Evolutionary conservation across 108 stramenopile genomes (phyloP).

Genomic region (Poteriospumella lacustris): DNA sequence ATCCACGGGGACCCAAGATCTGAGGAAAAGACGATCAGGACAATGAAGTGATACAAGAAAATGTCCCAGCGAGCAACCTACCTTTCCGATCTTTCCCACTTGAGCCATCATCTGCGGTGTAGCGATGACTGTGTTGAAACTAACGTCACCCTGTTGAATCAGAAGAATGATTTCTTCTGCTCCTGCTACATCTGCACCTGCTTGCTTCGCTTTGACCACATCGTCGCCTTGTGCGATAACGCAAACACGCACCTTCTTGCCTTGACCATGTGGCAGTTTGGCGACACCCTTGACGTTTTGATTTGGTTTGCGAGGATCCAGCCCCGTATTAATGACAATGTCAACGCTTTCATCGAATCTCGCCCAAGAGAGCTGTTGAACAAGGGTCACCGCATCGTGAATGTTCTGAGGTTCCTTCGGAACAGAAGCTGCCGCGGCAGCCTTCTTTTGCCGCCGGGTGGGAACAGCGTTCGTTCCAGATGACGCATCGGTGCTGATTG

Average conservation of each 20-base stretch:
- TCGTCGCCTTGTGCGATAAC: slow-evolving; percentile 70
- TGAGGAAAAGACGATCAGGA: slow-evolving; percentile 35
- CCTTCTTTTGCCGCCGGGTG: too few relatives aligned
- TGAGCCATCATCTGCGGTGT: slow-evolving; percentile 74
- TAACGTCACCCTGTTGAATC: slow-evolving; percentile 62
- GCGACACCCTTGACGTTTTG: slow-evolving; percentile 77
- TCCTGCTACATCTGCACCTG: slow-evolving; percentile 75
- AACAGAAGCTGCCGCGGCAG: too few relatives aligned
- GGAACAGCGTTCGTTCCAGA: too few relatives aligned
- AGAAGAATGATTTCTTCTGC: slow-evolving; percentile 69
- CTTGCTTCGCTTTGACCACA: slow-evolving; percentile 59
- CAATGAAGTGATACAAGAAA: not conserved
- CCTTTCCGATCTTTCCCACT: slow-evolving; percentile 69
- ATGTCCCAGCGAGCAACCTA: slow-evolving; percentile 30
- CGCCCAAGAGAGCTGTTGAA: too few relatives aligned
- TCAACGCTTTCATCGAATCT: slow-evolving; percentile 68
- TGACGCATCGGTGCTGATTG: too few relatives aligned
- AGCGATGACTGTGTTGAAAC: slow-evolving; percentile 71
- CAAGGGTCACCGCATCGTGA: too few relatives aligned
- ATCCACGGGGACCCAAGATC: slow-evolving; percentile 73
- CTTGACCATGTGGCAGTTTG: slow-evolving; percentile 81
- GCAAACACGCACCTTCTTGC: slow-evolving; percentile 71
- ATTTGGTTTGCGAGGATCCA: slow-evolving; percentile 89
- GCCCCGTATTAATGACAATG: slow-evolving; percentile 72
- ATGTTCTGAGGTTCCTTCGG: too few relatives aligned